Base-by-base conservation (phyloP, 2,329 filamentous ascomycete genomes). In the Diaporthe helianthi region DNA sequence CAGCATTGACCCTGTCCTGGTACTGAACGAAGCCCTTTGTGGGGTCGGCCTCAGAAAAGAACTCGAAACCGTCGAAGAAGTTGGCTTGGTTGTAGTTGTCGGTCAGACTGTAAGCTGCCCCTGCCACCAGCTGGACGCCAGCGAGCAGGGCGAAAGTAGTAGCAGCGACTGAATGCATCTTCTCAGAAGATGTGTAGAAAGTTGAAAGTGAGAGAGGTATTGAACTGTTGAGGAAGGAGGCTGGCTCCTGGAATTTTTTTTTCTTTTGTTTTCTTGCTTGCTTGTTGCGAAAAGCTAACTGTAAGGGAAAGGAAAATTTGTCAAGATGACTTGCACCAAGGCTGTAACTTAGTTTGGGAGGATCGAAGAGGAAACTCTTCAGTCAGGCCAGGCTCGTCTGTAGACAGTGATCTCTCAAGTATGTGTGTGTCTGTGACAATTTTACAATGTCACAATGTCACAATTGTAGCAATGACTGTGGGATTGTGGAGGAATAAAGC, bases 1-100 rank as follows among this genome's bases (percentile, higher is more conserved):
- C 85, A 67, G 92, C 92, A 1, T 84, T 86, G n/a, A 77, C 69
- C 63, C 85, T 83, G 73, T 87, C 82, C 66, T 89, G 85, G 75
- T 94, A 96, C 71, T 87, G 80, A 74, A 96, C 93, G 74, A 89
- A 93, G 38, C 93, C 93, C 72, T 89, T 75, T 2, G 93, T 96
- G 0, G 93, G 93, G 75, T 96, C 93, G 0, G 79, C 70, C 4
- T 78, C 79, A 65, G 77, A 81, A 79, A 85, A 89, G 79, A 90
- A 90, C 69, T 83, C 80, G 75, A 88, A 88, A 64, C 80, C 78
- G 24, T 81, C 73, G 77, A 88, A 88, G 78, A 89, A 89, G 80
- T 88, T 89, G 76, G 76, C 80, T 8, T 76, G 69, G 77, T 87
- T 81, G 78, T 82, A 89, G 52, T 78, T 76, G 73, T 84, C 83